Percentiles rank a stretch among this genome's conserved stretches.
Conservation (phyloP, 257 asterid genomes). For the Verbena officinalis region DNA sequence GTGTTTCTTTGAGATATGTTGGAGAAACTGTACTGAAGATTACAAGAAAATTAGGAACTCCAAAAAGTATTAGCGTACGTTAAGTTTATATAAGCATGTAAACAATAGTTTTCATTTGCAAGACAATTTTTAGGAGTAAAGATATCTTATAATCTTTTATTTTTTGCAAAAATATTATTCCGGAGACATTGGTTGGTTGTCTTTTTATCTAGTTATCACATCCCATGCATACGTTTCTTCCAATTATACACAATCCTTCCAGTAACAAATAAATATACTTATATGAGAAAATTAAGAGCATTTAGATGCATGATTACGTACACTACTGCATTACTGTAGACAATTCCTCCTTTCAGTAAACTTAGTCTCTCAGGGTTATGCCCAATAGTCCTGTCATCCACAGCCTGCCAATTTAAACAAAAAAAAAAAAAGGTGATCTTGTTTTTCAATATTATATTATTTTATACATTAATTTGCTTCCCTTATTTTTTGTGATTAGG, state of each 20-base stretch:
- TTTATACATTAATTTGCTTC: no score
- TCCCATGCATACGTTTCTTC: neutral
- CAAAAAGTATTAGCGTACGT: slow-evolving; percentile 1
- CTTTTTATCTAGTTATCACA: neutral
- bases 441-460: no score
- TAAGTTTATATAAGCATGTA: slow-evolving; percentile 7
- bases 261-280: neutral
- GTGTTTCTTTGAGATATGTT: slow-evolving; percentile 87
- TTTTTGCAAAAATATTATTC: slow-evolving; percentile 4
- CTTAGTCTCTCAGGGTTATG: slow-evolving; percentile 96
- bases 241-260: neutral
- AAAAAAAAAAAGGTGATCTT: slow-evolving; percentile 19
- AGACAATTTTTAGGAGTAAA: slow-evolving; percentile 13
- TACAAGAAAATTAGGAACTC: slow-evolving; percentile 38
- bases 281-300: slow-evolving; percentile 13
- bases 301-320: slow-evolving; percentile 44
- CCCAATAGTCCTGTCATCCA: slow-evolving; percentile 88
- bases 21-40: slow-evolving; percentile 88
- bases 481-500: no score
- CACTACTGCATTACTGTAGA: slow-evolving; percentile 88
- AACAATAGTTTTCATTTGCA: slow-evolving; percentile 8
- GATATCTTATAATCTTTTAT: no score
- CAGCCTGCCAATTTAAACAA: slow-evolving; percentile 57
- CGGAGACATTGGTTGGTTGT: slow-evolving; percentile 1
- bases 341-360: slow-evolving; percentile 88